Evolutionary conservation across 495 filamentous ascomycete species (phyloP).

Genomic region (Penicillium desertorum): DNA sequence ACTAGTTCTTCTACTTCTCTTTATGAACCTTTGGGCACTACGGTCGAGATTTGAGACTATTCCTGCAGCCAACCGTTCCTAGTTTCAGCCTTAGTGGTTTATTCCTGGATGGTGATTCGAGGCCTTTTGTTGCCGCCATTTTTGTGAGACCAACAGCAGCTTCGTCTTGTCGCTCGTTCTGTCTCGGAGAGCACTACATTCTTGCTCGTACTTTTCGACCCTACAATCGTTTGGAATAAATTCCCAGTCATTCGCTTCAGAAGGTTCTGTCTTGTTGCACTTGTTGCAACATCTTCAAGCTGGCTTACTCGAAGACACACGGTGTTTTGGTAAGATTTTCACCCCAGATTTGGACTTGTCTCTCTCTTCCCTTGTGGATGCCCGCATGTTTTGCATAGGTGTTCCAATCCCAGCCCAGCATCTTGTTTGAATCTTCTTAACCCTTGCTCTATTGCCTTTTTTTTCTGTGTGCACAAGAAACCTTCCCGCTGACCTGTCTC

Average conservation of each 20-base stretch:
- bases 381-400: slow-evolving; percentile 24
- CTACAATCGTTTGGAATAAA: slow-evolving; percentile 45
- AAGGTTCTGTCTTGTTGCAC: slow-evolving; percentile 48
- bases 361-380: slow-evolving; percentile 23
- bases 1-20: slow-evolving; percentile 21
- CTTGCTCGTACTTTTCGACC: slow-evolving; percentile 34
- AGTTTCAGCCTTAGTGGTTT: slow-evolving; percentile 31
- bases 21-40: slow-evolving; percentile 29
- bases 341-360: slow-evolving; percentile 17
- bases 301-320: slow-evolving; percentile 54
- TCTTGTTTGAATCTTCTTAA: slow-evolving; percentile 24
- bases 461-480: slow-evolving; percentile 14
- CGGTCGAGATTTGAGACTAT: slow-evolving; percentile 24
- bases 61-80: slow-evolving; percentile 43
- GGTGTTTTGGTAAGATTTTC: slow-evolving; percentile 51
- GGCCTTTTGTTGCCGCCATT: slow-evolving; percentile 28
- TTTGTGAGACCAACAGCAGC: slow-evolving; percentile 38
- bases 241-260: slow-evolving; percentile 52
- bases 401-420: slow-evolving; percentile 19
- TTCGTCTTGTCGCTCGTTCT: slow-evolving; percentile 48
- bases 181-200: slow-evolving; percentile 41
- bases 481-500: slow-evolving; percentile 25
- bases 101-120: slow-evolving; percentile 42
- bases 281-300: slow-evolving; percentile 53
- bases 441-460: slow-evolving; percentile 7